These are phyloP conservation scores for Hibiscus syriacus DNA, from an alignment of 345 rosid genomes.

Conservation along the genomic window DNA sequence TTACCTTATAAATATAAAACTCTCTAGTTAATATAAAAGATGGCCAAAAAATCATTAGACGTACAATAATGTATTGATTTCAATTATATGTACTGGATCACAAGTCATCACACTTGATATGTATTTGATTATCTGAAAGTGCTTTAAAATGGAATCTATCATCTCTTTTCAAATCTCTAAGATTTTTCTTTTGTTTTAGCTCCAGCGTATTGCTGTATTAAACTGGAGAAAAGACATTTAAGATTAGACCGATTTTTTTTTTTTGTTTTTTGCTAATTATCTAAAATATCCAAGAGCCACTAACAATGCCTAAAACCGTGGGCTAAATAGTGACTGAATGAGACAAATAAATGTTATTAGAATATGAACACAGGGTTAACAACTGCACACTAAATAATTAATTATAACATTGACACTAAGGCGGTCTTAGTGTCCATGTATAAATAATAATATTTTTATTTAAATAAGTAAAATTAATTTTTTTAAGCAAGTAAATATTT, in stretches of 20 bases:
- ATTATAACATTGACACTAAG: too few relatives aligned
- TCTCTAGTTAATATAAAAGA: too few relatives aligned
- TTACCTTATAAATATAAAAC: too few relatives aligned
- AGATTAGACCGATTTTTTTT: conserved; percentile 4
- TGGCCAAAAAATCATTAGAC: too few relatives aligned
- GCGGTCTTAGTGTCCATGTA: too few relatives aligned
- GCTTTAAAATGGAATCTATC: conserved; percentile 1
- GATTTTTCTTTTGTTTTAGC: neutral
- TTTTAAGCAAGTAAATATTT: too few relatives aligned
- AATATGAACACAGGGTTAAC: too few relatives aligned
- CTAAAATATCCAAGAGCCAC: neutral
- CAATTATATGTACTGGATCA: too few relatives aligned
- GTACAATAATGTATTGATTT: too few relatives aligned
- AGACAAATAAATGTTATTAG: neutral
- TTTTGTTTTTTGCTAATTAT: neutral
- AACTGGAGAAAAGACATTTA: conserved; percentile 1
- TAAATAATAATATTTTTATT: too few relatives aligned
- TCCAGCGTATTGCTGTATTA: neutral
- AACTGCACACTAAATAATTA: too few relatives aligned
- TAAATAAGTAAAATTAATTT: too few relatives aligned
- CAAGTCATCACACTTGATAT: neutral
- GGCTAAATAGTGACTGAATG: neutral
- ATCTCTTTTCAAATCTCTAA: neutral
- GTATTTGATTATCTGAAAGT: neutral
- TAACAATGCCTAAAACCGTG: neutral